A percentile compares a stretch with the other conserved stretches of the same genome.
Evolutionary conservation across 257 asterid species (phyloP).

Genomic region (Solanum peruvianum): DNA sequence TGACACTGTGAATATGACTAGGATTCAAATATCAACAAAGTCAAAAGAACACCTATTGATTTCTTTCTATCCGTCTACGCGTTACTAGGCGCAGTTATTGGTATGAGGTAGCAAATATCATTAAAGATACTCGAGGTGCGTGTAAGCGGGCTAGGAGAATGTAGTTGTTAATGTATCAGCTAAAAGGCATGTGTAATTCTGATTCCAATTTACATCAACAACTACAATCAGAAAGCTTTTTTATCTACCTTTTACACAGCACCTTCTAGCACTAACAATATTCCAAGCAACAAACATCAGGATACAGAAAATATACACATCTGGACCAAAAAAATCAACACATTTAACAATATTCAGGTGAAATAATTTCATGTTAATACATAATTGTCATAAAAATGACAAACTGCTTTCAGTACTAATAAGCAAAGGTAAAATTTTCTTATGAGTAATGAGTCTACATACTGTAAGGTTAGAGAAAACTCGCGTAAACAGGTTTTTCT

Average conservation of each 20-base stretch:
- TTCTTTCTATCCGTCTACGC: not conserved
- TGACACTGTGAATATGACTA: not conserved
- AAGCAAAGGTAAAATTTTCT: not conserved
- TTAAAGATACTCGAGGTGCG: not conserved
- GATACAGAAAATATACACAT: not conserved
- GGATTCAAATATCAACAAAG: not conserved
- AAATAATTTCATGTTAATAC: conserved; percentile 1
- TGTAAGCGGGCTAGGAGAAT: fast-evolving
- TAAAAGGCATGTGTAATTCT: not conserved
- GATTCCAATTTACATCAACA: not conserved
- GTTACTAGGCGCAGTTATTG: not conserved
- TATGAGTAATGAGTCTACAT: conserved; percentile 2
- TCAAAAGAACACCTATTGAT: no score
- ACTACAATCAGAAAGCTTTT: not conserved
- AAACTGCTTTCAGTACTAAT: not conserved
- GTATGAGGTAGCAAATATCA: not conserved
- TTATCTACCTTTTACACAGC: not conserved
- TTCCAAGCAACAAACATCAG: not conserved
- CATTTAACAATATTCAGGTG: not conserved
- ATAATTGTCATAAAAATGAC: not conserved
- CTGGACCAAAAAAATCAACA: not conserved
- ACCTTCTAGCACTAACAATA: not conserved
- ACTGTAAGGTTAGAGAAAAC: conserved; percentile 20
- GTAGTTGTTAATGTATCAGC: not conserved
- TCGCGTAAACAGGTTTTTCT: conserved; percentile 28